These are phyloP conservation scores for Blastocystis sp. DNA, from an alignment of 352 stramenopile species.

Conservation along the genomic window DNA sequence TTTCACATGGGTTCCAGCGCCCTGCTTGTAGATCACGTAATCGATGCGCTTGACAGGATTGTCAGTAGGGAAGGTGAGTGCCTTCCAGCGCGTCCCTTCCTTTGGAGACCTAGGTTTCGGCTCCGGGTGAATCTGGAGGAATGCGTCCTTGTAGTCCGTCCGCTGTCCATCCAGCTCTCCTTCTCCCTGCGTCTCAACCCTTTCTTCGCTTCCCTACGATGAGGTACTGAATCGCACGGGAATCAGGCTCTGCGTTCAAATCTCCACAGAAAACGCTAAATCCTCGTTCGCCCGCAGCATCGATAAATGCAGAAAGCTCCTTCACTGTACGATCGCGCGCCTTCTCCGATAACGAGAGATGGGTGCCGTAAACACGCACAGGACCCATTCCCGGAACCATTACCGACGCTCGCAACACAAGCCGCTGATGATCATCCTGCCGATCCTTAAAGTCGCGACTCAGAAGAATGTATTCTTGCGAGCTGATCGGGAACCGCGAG, in stretches of 20 bases:
- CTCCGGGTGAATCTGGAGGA: slow-evolving; percentile 68
- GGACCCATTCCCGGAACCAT: slow-evolving; percentile 66
- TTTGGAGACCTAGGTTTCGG: slow-evolving; percentile 66
- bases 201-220: slow-evolving; percentile 19
- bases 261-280: slow-evolving; percentile 74
- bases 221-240: slow-evolving; percentile 70
- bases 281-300: slow-evolving; percentile 64
- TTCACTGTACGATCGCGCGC: slow-evolving; percentile 72
- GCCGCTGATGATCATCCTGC: slow-evolving; percentile 73
- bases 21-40: slow-evolving; percentile 69
- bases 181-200: slow-evolving; percentile 61
- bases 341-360: slow-evolving; percentile 71
- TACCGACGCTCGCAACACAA: slow-evolving; percentile 72
- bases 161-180: slow-evolving; percentile 63
- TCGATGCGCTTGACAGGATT: slow-evolving; percentile 74
- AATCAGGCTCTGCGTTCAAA: slow-evolving; percentile 75
- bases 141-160: slow-evolving; percentile 72
- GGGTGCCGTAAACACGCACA: slow-evolving; percentile 75
- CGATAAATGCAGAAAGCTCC: slow-evolving; percentile 74
- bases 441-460: slow-evolving; percentile 72
- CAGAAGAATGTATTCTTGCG: slow-evolving; percentile 71
- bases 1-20: slow-evolving; percentile 62
- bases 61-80: slow-evolving; percentile 77
- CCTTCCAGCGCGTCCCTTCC: slow-evolving; percentile 62
- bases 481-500: slow-evolving; percentile 69